Evolutionary conservation across 768 basidiomycete species (phyloP).

Genomic region (Hypholoma fasciculare): DNA sequence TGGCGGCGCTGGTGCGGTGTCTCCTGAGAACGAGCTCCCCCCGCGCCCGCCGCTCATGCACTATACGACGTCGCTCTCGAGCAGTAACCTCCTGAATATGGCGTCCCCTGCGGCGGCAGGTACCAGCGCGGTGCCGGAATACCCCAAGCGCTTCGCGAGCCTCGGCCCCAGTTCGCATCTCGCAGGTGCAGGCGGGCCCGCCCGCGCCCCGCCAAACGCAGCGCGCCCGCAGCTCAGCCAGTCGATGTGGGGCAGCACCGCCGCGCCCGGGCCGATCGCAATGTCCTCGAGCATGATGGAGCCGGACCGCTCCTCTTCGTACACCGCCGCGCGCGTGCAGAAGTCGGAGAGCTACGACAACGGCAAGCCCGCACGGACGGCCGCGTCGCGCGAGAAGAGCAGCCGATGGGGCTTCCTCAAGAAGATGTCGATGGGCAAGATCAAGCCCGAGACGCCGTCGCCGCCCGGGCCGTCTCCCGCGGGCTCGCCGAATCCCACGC

Average conservation of each 20-base stretch:
- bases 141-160: slow-evolving; percentile 65
- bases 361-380: slow-evolving; percentile 15
- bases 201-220: slow-evolving; percentile 36
- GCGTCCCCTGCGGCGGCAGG: slow-evolving; percentile 2
- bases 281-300: neutral
- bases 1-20: slow-evolving; percentile 20
- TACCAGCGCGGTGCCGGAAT: slow-evolving; percentile 27
- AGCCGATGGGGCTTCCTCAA: slow-evolving; percentile 95
- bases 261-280: neutral
- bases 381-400: slow-evolving; percentile 50
- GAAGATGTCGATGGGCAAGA: slow-evolving; percentile 98
- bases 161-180: slow-evolving; percentile 55
- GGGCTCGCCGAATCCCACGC: slow-evolving; percentile 26
- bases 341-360: slow-evolving; percentile 15
- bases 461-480: slow-evolving; percentile 34
- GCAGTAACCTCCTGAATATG: slow-evolving; percentile 60
- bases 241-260: slow-evolving; percentile 36
- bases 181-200: slow-evolving; percentile 25
- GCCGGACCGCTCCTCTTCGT: slow-evolving; percentile 18
- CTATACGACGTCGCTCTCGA: slow-evolving; percentile 64
- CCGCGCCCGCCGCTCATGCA: slow-evolving; percentile 42
- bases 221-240: slow-evolving; percentile 42
- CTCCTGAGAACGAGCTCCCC: slow-evolving; percentile 26
- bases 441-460: slow-evolving; percentile 62
- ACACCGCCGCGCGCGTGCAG: slow-evolving; percentile 9